Base-by-base conservation (phyloP, 169 alveolate species). In the Plasmodium knowlesi region DNA sequence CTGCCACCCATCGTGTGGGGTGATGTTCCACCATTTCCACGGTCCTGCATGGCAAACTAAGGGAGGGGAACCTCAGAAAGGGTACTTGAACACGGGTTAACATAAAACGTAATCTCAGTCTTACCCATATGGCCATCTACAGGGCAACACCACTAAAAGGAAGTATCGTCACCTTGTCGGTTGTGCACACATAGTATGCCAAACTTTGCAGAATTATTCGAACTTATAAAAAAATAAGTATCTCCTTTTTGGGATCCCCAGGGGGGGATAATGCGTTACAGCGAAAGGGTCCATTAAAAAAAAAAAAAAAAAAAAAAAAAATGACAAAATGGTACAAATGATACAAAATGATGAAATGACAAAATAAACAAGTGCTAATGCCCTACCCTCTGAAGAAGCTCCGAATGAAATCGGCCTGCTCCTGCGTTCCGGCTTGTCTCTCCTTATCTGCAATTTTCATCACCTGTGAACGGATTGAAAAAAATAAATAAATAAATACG, bases 371-470 rank as follows among this genome's bases (percentile, higher is more conserved):
- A 12, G 8, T 50, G 61, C 22, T 50, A 1, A 19, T 0, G 14
- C n/a, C 76, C 37, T 72, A 88, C 71, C 32, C 71, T 57, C 81
- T 88, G 82, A 88, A 88, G 32, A 88, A 79, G 46, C 81, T 88
- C 22, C 71, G 46, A 61, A 88, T 6, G 71, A 57, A 88, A 25
- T 88, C 89, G 16, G 61, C 43, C 8, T 88, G 83, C 81, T 41
- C 46, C 6, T 78, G 88, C 43, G 81, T 37, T 41, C 57, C 76
- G 61, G 8, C 30, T 19, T 39, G 61, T 54, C 46, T 88, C 73
- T 88, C 94, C 81, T 50, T 76, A 19, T 88, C 94, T 34, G 94
- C 94, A 54, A 78, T 61, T 88, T 88, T 30, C 94, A 88, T 88
- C 9, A 88, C 83, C 94, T 88, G 72, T 28, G 10, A 19, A n/a